phyloP scores from a whole-genome alignment of 306 rosid genomes.

The Dryas alaskensis region DNA sequence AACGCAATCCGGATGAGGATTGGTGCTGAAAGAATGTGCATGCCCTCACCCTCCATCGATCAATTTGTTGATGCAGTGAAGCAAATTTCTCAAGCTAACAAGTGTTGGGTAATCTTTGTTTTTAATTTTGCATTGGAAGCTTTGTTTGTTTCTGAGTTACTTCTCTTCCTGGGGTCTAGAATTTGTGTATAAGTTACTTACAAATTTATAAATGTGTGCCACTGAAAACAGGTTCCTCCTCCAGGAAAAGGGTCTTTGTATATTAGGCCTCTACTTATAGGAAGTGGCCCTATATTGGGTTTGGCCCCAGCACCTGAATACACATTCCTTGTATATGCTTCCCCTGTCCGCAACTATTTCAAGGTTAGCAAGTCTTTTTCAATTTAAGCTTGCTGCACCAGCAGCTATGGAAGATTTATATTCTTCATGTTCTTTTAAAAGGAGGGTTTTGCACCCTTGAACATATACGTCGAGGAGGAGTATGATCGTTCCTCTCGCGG shows the following conservation, averaged over 20 bases:
- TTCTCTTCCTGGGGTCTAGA: not conserved
- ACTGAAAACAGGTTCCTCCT: conserved; percentile 67
- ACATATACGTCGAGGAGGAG: conserved; percentile 67
- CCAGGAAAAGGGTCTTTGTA: conserved; percentile 76
- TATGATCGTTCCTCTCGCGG: conserved; percentile 76
- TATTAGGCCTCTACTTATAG: conserved; percentile 78
- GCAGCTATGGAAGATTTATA: not conserved
- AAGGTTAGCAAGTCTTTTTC: conserved; percentile 37
- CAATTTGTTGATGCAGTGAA: conserved; percentile 75
- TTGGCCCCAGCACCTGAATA: conserved; percentile 75
- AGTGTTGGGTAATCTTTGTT: conserved; percentile 65
- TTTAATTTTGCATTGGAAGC: not conserved
- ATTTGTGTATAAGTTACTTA: not conserved
- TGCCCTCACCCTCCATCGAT: conserved; percentile 64
- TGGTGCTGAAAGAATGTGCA: conserved; percentile 89
- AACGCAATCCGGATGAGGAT: conserved; percentile 71
- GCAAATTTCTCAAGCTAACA: conserved; percentile 66
- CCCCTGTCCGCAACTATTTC: conserved; percentile 92
- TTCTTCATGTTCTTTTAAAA: conserved; percentile 18
- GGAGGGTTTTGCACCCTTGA: conserved; percentile 88
- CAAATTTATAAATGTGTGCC: not conserved
- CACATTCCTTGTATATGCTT: conserved; percentile 71
- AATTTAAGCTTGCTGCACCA: not conserved
- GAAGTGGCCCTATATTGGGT: conserved; percentile 82
- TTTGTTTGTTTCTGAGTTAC: not conserved